A percentile compares a stretch with the other conserved stretches of the same genome.
Conservation (phyloP, 208 protist species). For the Leishmania turanica region DNA sequence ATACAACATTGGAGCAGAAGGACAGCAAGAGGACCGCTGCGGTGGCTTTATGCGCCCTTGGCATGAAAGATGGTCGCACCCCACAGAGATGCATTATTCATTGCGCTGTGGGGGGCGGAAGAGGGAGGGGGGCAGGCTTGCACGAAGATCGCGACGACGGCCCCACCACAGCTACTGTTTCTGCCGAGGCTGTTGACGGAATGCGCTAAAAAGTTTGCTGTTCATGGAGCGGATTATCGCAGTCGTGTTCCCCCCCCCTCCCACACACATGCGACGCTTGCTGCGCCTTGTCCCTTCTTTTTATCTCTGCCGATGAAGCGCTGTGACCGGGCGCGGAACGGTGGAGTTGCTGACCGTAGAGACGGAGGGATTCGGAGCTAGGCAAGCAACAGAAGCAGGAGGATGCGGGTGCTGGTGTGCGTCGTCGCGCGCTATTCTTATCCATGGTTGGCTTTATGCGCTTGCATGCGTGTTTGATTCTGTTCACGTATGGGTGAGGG, state of each 20-base stretch:
- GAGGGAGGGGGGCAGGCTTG: neutral
- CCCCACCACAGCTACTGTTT: neutral
- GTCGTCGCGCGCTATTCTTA: neutral
- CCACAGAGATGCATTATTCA: neutral
- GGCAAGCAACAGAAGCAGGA: neutral
- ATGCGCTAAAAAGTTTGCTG: neutral
- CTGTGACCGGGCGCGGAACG: neutral
- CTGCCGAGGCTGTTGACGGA: neutral
- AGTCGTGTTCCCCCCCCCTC: neutral
- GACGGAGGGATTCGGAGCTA: neutral
- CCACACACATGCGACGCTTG: no score
- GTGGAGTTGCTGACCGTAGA: neutral
- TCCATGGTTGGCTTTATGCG: neutral
- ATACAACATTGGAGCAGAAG: neutral
- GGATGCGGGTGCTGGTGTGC: neutral
- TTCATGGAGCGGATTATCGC: neutral
- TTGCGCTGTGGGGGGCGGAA: neutral
- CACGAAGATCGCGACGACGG: neutral
- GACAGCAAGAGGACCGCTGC: neutral
- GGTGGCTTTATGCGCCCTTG: no score
- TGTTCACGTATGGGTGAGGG: neutral
- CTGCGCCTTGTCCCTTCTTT: neutral
- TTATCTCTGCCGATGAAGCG: neutral
- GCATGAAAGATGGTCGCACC: neutral
- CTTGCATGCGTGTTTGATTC: neutral